Evolutionary conservation across 2,329 filamentous ascomycete species (phyloP).

Genomic region (Leptoxyphium fumago): DNA sequence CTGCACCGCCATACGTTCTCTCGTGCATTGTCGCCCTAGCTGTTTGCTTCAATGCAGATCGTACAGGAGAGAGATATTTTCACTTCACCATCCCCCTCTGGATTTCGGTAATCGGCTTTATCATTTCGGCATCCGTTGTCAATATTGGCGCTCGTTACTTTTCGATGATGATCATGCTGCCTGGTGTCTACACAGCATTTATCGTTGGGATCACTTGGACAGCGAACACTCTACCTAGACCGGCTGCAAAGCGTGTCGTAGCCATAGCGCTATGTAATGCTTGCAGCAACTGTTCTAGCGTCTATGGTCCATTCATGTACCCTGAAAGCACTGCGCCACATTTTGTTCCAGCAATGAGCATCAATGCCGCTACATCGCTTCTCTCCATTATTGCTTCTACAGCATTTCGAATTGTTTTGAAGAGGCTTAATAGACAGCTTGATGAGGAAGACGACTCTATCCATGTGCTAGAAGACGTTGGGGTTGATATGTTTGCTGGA

Average conservation of each 20-base stretch:
- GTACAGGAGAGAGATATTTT: neutral
- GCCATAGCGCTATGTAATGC: slow-evolving; percentile 19
- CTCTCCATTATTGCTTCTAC: slow-evolving; percentile 50
- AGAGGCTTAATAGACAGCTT: slow-evolving; percentile 53
- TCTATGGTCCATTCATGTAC: slow-evolving; percentile 22
- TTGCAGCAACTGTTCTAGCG: slow-evolving; percentile 21
- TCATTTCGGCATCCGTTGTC: slow-evolving; percentile 21
- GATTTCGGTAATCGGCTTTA: slow-evolving; percentile 23
- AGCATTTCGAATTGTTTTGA: slow-evolving; percentile 47
- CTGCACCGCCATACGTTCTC: slow-evolving; percentile 20
- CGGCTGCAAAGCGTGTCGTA: slow-evolving; percentile 20
- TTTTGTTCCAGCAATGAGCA: slow-evolving; percentile 24
- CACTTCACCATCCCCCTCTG: neutral
- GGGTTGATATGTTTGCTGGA: no score
- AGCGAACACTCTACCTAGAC: slow-evolving; percentile 19
- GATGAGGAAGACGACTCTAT: no score
- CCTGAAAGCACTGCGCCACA: slow-evolving; percentile 19
- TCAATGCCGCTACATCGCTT: slow-evolving; percentile 37
- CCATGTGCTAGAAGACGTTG: no score
- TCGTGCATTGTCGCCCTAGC: slow-evolving; percentile 2
- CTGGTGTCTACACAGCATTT: neutral
- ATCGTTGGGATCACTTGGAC: slow-evolving; percentile 13
- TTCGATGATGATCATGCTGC: neutral
- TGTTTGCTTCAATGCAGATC: neutral
- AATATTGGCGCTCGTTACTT: slow-evolving; percentile 22